Base-by-base conservation (phyloP, 2,329 filamentous ascomycete species). In the Alternaria ethzedia region DNA sequence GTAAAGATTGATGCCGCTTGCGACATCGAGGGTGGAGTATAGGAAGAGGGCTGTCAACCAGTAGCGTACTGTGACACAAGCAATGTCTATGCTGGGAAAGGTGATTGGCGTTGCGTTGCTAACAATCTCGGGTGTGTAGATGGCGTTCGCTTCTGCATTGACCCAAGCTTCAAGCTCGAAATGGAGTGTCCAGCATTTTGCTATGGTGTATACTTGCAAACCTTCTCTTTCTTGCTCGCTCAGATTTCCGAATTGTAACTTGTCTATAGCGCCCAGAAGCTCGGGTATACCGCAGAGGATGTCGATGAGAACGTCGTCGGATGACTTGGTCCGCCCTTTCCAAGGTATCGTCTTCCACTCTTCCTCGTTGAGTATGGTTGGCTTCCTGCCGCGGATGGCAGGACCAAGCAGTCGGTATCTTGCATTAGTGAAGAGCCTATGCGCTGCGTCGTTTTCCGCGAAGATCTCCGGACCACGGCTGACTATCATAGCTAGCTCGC, bases 291-390 rank as follows among this genome's bases (percentile, higher is more conserved):
- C 65, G 8, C 73, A 73, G 9, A 78, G 60, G 12, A 79, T 71
- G 57, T 81, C 78, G 6, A 80, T 56, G 20, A 82, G 67, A 5
- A 60, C 61, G 57, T 81, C 79, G 30, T 77, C 75, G 23, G 76
- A 70, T 2, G 74, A 75, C 59, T 80, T 78, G 20, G 66, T 66
- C 41, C 70, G 66, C 15, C 65, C 70, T 25, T 50, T 67, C 80
- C 79, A 81, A 2, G 79, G 80, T 5, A 78, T 51, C 1, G 70
- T 79, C 45, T 77, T 78, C 79, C 79, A 82, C 20, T 70, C 69
- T 13, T 68, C 60, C 3, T 70, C 68, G 15, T 77, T 75, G 17
- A 81, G 52, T 17, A 77, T 66, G 6, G 73, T 76, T 4, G 69
- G 63, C 52, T 71, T 77, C 28, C 79, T 65, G 13, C 64, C 51